A percentile compares a stretch with the other conserved stretches of the same genome.
Evolutionary conservation across 2,329 filamentous ascomycete species (phyloP).

Genomic region (Beauveria asiatica): DNA sequence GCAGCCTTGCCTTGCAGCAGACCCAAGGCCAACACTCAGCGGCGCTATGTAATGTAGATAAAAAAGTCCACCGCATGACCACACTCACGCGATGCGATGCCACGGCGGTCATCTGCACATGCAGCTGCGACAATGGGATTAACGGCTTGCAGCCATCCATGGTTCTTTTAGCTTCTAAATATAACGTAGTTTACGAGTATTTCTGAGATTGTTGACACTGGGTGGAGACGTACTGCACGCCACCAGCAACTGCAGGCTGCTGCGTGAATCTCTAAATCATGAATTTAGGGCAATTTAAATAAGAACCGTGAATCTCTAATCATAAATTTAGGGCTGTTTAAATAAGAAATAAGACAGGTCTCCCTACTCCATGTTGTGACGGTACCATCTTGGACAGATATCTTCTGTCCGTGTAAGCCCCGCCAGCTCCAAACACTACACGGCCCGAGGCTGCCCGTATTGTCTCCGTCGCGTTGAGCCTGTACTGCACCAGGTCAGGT

Average conservation of each 20-base stretch:
- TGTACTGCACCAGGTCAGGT: neutral
- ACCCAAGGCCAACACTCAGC: neutral
- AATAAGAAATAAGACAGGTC: no score
- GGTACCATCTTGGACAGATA: neutral
- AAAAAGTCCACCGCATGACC: constrained; percentile 2
- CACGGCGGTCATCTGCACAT: neutral
- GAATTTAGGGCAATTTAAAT: no score
- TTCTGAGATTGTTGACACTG: no score
- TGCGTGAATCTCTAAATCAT: no score
- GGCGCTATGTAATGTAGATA: neutral
- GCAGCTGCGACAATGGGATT: neutral
- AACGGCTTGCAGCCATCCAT: neutral
- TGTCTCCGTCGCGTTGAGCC: neutral
- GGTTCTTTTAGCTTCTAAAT: no score
- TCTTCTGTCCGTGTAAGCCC: neutral
- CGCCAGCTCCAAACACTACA: neutral
- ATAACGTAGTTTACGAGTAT: no score
- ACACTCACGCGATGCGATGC: neutral
- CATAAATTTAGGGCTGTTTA: no score
- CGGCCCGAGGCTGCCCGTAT: neutral
- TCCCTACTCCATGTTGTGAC: no score
- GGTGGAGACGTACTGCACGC: no score
- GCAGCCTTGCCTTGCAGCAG: neutral
- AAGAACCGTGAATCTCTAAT: no score
- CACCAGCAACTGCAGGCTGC: no score